A percentile compares a stretch with the other conserved stretches of the same genome.
These are phyloP conservation scores for Soucietia sequanensis DNA, from an alignment of 805 yeast genomes.

Conservation along the genomic window DNA sequence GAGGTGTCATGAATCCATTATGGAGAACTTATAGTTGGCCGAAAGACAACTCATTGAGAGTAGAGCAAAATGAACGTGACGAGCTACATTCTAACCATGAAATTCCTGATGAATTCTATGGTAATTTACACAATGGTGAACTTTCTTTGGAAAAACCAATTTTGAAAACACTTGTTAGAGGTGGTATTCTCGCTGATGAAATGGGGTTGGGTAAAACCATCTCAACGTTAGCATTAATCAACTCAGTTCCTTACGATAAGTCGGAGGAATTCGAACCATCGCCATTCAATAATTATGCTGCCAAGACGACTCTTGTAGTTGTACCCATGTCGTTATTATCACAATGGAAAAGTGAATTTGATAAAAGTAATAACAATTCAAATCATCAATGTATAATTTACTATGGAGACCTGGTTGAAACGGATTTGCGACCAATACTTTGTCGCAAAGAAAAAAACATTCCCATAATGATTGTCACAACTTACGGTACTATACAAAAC, in stretches of 20 bases:
- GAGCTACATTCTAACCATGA: neutral
- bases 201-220: conserved; percentile 97
- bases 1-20: conserved; percentile 71
- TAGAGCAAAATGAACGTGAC: neutral
- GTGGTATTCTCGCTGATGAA: conserved; percentile 93
- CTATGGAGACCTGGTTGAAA: conserved; percentile 64
- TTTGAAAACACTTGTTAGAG: conserved; percentile 57
- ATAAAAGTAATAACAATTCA: conserved; percentile 49
- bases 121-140: conserved; percentile 78
- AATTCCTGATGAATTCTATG: conserved; percentile 51
- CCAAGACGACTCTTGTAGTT: conserved; percentile 69
- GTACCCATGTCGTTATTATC: conserved; percentile 89
- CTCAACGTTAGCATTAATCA: conserved; percentile 71
- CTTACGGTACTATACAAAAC: conserved; percentile 81
- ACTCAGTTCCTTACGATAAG: conserved; percentile 63
- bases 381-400: conserved; percentile 56
- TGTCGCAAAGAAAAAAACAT: conserved; percentile 40
- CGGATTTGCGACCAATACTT: conserved; percentile 48
- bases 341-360: conserved; percentile 88
- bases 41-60: conserved; percentile 9
- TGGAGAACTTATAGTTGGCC: conserved; percentile 88
- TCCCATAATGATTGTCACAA: conserved; percentile 74
- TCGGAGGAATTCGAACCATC: conserved; percentile 6
- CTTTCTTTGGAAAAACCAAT: conserved; percentile 67
- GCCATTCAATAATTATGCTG: conserved; percentile 50